A percentile compares a stretch with the other conserved stretches of the same genome.
Conservation (phyloP, 768 basidiomycete species). For the Tulasnella sp. region DNA sequence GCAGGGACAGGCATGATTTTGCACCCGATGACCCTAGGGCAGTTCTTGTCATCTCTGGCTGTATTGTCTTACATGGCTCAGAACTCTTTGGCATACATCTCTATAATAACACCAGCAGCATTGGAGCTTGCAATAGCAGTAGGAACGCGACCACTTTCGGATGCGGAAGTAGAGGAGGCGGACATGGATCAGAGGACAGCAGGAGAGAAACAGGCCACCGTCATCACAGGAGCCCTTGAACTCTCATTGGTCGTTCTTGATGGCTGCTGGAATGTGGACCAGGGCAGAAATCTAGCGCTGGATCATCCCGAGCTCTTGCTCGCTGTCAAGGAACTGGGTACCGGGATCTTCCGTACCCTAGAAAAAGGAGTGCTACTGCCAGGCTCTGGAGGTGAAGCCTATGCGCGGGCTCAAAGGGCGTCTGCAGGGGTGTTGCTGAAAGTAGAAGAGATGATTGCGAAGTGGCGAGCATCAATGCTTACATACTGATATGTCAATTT, state of each 20-base stretch:
- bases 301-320: slow-evolving; percentile 63
- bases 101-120: slow-evolving; percentile 65
- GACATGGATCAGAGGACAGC: no score
- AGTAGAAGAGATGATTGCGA: slow-evolving; percentile 55
- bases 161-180: slow-evolving; percentile 25
- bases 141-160: slow-evolving; percentile 50
- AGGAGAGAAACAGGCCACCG: slow-evolving; percentile 52
- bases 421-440: slow-evolving; percentile 74
- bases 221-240: slow-evolving; percentile 65
- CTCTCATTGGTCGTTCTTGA: slow-evolving; percentile 65
- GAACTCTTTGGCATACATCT: slow-evolving; percentile 68
- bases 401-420: slow-evolving; percentile 47
- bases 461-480: slow-evolving; percentile 52
- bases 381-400: slow-evolving; percentile 54
- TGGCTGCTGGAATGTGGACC: slow-evolving; percentile 60
- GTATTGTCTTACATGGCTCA: slow-evolving; percentile 73
- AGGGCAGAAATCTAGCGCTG: slow-evolving; percentile 55
- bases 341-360: slow-evolving; percentile 45
- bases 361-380: slow-evolving; percentile 50
- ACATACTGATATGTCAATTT: slow-evolving; percentile 5
- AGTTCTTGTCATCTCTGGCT: slow-evolving; percentile 60
- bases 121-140: slow-evolving; percentile 74
- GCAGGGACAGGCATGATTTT: slow-evolving; percentile 75
- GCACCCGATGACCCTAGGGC: slow-evolving; percentile 60
- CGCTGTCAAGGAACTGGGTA: slow-evolving; percentile 71